Base-by-base conservation (phyloP, 768 basidiomycete species). In the Pleurotus cornucopiae region DNA sequence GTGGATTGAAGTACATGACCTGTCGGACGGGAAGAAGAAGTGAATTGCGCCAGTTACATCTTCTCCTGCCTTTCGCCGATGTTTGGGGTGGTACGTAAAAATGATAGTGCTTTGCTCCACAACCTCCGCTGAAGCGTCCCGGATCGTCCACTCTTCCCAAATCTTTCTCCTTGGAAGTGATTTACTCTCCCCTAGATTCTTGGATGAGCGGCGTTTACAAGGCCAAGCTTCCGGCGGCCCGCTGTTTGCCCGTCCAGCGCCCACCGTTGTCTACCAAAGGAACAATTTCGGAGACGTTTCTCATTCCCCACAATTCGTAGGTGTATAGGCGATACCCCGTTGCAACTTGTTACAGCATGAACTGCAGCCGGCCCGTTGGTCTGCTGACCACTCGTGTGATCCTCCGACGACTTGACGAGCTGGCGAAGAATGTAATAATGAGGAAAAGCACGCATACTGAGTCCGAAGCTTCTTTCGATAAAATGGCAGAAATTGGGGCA, bases 1-100 rank as follows among this genome's bases (percentile, higher is more conserved):
- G 63, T 95, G 90, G 89, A 87, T 95, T 51, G 81, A 83, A 64
- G 70, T 77, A 1, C 66, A 64, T 1, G 85, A 82, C 58, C 40
- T 73, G 54, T 65, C 66, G n/a, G 71, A 70, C 58, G 80, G 83
- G 71, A 85, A 84, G 67, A 78, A 53, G 51, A 65, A 44, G 18
- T 30, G 54, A 45, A 26, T 49, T 57, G 37, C 52, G 40, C 49
- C 49, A 60, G 38, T 44, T 59, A n/a, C 57, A 62, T 46, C 44
- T 54, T 21, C 6, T n/a, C 9, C 30, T 34, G 30, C 30, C 7
- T 34, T 11, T 34, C 30, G 2, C 30, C 30, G 30, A 34, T 34
- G 30, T 34, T 3, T 11, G 30, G 30, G 9, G 2, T 44, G 41
- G 41, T 16, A 11, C 41, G 41, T 44, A 44, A 44, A 21, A 44